phyloP scores from a whole-genome alignment of 345 rosid species.

The Diplotaxis tenuifolia region DNA sequence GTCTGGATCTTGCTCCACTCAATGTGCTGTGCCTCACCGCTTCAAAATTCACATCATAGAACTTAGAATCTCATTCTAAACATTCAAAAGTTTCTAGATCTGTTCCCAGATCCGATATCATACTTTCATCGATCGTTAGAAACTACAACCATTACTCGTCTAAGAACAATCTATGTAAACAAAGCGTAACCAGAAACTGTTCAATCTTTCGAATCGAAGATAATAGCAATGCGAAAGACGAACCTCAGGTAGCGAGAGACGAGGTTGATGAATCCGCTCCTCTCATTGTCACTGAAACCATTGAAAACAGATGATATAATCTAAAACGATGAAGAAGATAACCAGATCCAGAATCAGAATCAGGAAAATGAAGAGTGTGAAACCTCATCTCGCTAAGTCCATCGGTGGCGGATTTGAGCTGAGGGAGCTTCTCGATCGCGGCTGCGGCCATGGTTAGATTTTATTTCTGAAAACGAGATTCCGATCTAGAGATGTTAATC shows the following conservation, averaged over 20 bases:
- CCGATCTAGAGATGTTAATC: constrained; percentile 6
- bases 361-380: neutral
- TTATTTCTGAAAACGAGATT: constrained; percentile 1
- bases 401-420: constrained; percentile 50
- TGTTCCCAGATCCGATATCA: constrained; percentile 15
- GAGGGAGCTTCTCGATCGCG: constrained; percentile 53
- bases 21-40: constrained; percentile 46
- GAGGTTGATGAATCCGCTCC: constrained; percentile 70
- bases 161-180: neutral
- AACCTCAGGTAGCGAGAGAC: constrained; percentile 86
- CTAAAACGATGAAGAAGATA: neutral
- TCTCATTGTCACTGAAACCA: constrained; percentile 25
- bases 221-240: neutral
- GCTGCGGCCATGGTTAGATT: constrained; percentile 46
- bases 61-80: neutral
- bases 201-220: neutral
- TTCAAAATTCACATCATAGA: constrained; percentile 1
- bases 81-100: constrained; percentile 9
- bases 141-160: neutral
- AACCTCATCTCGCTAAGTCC: constrained; percentile 71
- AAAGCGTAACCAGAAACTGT: neutral
- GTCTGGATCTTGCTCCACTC: constrained; percentile 55
- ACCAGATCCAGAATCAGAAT: constrained; percentile 27
- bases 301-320: neutral
- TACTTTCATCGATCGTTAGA: neutral